A percentile compares a stretch with the other conserved stretches of the same genome.
Evolutionary conservation across 805 yeast species (phyloP).

Genomic region (Wickerhamiella cacticola): DNA sequence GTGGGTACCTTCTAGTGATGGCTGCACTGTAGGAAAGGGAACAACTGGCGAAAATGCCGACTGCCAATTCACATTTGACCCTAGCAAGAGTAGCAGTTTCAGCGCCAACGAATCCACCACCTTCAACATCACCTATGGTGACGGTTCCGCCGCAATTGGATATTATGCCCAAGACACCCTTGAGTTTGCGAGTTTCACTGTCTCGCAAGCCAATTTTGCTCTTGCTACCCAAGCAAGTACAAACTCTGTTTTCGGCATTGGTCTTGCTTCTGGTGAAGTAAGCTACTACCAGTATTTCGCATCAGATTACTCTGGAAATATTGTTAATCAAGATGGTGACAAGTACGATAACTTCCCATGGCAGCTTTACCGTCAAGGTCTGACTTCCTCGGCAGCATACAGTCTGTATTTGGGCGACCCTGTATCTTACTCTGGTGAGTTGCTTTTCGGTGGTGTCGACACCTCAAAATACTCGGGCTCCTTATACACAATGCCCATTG

Average conservation of each 20-base stretch:
- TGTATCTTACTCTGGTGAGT: slow-evolving; percentile 26
- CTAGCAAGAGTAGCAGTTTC: slow-evolving; percentile 1
- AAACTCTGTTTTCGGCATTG: slow-evolving; percentile 37
- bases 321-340: background rate
- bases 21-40: background rate
- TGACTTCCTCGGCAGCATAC: slow-evolving; percentile 33
- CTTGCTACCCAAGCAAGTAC: slow-evolving; percentile 55
- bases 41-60: slow-evolving; percentile 12
- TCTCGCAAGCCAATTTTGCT: slow-evolving; percentile 41
- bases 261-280: slow-evolving; percentile 26
- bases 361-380: slow-evolving; percentile 31
- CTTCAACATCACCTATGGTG: slow-evolving; percentile 30
- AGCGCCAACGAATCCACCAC: background rate
- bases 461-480: slow-evolving; percentile 31
- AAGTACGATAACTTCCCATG: slow-evolving; percentile 26
- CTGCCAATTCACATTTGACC: slow-evolving; percentile 1
- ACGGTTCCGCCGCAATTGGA: slow-evolving; percentile 40
- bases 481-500: slow-evolving; percentile 8
- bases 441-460: slow-evolving; percentile 36
- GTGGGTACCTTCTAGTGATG: slow-evolving; percentile 36
- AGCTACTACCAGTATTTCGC: background rate
- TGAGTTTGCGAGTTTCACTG: slow-evolving; percentile 35
- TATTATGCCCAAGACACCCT: slow-evolving; percentile 38
- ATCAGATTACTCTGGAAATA: background rate
- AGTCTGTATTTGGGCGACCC: slow-evolving; percentile 34